Percentiles rank a stretch among this genome's conserved stretches.
Conservation (phyloP, 2,329 filamentous ascomycete genomes). For the Dactylonectria macrodidyma region DNA sequence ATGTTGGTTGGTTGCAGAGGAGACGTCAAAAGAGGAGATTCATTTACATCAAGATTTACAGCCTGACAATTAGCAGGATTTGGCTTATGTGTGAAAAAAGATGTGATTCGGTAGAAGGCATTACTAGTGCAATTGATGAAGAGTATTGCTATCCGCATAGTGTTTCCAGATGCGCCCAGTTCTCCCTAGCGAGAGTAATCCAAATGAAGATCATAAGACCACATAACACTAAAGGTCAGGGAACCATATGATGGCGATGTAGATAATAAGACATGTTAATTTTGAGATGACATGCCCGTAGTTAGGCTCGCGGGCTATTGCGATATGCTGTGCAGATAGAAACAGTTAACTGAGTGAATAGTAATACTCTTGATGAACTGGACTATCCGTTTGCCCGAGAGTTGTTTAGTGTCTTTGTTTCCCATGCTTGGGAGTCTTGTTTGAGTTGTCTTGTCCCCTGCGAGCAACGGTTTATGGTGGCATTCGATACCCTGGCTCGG, state of each 20-base stretch:
- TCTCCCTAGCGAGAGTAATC: no score
- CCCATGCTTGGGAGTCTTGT: not conserved
- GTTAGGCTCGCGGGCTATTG: no score
- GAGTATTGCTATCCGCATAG: no score
- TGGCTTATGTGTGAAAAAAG: not conserved
- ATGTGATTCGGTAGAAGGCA: not conserved
- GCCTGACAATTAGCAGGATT: not conserved
- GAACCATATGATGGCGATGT: no score
- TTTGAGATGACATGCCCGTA: no score
- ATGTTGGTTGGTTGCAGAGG: conserved; percentile 10
- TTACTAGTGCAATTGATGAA: conserved; percentile 4
- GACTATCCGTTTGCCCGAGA: not conserved
- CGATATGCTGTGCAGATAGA: no score
- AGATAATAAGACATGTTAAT: no score
- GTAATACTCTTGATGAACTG: not conserved
- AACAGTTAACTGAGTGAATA: no score
- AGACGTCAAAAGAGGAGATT: not conserved
- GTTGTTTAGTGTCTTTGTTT: not conserved
- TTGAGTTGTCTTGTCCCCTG: not conserved
- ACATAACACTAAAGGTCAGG: no score
- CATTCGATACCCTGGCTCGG: not conserved
- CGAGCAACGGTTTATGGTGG: not conserved
- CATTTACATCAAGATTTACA: conserved; percentile 2
- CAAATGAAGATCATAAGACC: no score
- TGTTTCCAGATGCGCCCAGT: no score